Conservation (phyloP, 176 grass and related monocot species). For the Musa itinerans region DNA sequence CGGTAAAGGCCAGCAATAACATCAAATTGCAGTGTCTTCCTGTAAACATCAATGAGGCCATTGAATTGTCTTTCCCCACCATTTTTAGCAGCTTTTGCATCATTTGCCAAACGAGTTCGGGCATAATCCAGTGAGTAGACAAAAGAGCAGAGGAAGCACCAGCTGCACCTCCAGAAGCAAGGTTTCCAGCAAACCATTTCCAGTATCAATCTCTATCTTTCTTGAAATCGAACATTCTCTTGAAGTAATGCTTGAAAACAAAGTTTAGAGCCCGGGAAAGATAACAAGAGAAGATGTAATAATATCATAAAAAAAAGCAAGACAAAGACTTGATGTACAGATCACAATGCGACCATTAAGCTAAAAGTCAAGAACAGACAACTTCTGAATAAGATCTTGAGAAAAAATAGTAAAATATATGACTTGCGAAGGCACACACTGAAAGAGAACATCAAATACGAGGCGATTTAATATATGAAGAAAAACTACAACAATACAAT, state of each 20-base stretch:
- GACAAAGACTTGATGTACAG: background rate
- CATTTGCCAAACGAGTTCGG: slow-evolving; percentile 3
- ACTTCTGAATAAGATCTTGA: no score
- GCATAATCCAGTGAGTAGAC: slow-evolving; percentile 15
- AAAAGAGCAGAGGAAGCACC: slow-evolving; percentile 14
- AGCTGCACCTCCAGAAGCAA: slow-evolving; percentile 14
- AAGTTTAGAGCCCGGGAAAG: slow-evolving; percentile 5
- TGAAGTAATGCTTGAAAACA: slow-evolving; percentile 15
- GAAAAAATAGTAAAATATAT: no score
- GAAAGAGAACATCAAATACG: no score
- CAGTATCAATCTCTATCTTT: slow-evolving; percentile 11
- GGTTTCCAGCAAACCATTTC: slow-evolving; percentile 15
- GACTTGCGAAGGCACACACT: no score
- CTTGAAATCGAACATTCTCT: slow-evolving; percentile 17
- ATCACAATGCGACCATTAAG: background rate
- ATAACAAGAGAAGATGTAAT: background rate
- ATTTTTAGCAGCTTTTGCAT: slow-evolving; percentile 11
- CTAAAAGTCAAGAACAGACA: background rate
- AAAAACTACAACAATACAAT: no score
- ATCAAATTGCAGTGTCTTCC: slow-evolving; percentile 7
- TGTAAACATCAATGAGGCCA: slow-evolving; percentile 13
- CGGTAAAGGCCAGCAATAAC: slow-evolving; percentile 7
- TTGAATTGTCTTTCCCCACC: slow-evolving; percentile 10
- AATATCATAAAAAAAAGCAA: background rate
- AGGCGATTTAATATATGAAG: no score